Evolutionary conservation across 2,329 filamentous ascomycete genomes (phyloP), one percentile per base, ranked within the genome.

Genomic region (Scedosporium dehoogii): DNA sequence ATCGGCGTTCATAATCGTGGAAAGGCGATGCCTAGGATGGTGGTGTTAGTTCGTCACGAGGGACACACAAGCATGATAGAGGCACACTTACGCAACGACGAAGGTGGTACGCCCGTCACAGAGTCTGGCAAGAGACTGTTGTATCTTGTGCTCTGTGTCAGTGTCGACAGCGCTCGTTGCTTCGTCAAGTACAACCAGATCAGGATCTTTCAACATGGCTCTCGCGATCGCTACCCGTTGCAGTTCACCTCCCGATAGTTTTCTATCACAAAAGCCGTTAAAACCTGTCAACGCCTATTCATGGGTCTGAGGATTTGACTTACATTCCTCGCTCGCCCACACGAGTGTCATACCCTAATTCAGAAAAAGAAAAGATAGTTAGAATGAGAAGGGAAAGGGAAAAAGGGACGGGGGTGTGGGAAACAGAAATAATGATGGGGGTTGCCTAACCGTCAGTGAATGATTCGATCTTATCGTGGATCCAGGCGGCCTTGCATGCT

Each of bases 121-220:
- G 6, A 88, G 76, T 59, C 76, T 77, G 63, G 75, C 76, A 61
- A 89, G 79, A 0, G 85, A 86, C 38, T 81, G 76, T 67, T 88
- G 86, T 56, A 88, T 88, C 66, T 85, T 82, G 62, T 85, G 82
- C 71, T 89, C 86, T 1, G 85, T 88, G 41, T 86, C 83, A 0
- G 86, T 87, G 64, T 91, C 86, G 63, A 93, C 86, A 6, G 89
- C 86, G 44, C 88, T 91, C 3, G 91, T 92, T 1, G 90, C 87
- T 72, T 92, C 90, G 66, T 93, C 90, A 0, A 93, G 80, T 46
- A 93, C 80, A 9, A 93, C 84, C 64, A 92, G 86, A 62, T 90
- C 85, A 0, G 90, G 89, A 63, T 83, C 81, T 72, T 90, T 90
- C 66, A 92, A 76, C 58, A 93, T 81, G 1, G 89, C 88, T 27